These are phyloP conservation scores for Cynanchum wilfordii DNA, from an alignment of 257 asterid species.

Conservation along the genomic window DNA sequence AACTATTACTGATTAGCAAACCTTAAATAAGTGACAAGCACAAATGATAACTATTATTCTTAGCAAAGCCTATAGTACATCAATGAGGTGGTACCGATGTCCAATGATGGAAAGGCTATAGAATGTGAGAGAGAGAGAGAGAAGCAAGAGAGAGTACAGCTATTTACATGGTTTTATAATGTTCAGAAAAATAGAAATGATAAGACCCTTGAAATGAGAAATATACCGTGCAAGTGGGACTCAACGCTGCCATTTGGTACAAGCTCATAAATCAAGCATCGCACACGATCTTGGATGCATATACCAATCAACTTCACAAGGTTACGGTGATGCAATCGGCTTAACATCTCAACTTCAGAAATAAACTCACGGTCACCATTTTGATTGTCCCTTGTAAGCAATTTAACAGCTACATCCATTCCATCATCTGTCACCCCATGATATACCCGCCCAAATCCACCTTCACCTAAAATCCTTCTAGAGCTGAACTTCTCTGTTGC, in stretches of 20 bases:
- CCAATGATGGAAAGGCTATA: neutral
- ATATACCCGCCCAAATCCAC: constrained; percentile 98
- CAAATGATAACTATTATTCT: neutral
- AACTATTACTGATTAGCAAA: no score
- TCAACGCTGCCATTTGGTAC: constrained; percentile 94
- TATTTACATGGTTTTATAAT: neutral
- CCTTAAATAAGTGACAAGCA: neutral
- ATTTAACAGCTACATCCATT: constrained; percentile 76
- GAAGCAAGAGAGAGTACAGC: neutral
- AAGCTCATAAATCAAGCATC: constrained; percentile 91
- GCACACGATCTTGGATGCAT: constrained; percentile 65
- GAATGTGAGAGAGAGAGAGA: neutral
- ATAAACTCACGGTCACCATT: constrained; percentile 94
- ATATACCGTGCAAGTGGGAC: constrained; percentile 89
- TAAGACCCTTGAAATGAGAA: constrained; percentile 13
- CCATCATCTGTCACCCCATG: constrained; percentile 77
- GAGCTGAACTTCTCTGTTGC: constrained; percentile 87
- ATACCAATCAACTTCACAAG: constrained; percentile 94
- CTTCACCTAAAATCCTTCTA: constrained; percentile 81
- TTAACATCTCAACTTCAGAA: constrained; percentile 97
- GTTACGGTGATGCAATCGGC: constrained; percentile 97
- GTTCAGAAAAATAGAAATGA: neutral
- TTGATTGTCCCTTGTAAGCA: constrained; percentile 71
- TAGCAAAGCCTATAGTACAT: neutral
- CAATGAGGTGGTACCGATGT: neutral